phyloP scores from a whole-genome alignment of 2,329 filamentous ascomycete genomes.

The Penicillium polonicum region DNA sequence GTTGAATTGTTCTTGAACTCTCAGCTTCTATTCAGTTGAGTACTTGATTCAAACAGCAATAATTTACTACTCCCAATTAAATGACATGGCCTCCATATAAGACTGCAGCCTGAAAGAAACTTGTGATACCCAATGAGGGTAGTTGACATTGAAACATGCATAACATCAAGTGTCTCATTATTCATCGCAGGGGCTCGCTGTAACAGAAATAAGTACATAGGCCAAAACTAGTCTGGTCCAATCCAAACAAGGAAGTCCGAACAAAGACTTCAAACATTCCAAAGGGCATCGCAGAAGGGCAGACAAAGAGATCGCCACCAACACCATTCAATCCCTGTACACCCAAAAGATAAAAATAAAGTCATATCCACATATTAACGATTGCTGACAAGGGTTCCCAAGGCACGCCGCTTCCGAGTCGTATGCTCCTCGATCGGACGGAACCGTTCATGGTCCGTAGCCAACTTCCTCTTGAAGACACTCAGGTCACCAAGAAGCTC shows the following conservation, averaged over 20 bases:
- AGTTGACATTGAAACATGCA: constrained; percentile 15
- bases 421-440: constrained; percentile 27
- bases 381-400: constrained; percentile 33
- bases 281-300: constrained; percentile 1
- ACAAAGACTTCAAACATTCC: constrained; percentile 1
- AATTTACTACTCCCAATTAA: background rate
- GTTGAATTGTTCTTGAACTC: background rate
- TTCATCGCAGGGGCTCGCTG: constrained; percentile 25
- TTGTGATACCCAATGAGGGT: constrained; percentile 2
- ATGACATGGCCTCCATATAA: background rate
- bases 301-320: constrained; percentile 17
- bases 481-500: constrained; percentile 76
- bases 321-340: constrained; percentile 18
- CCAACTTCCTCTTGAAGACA: constrained; percentile 80
- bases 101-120: constrained; percentile 4
- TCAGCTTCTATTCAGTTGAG: background rate
- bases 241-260: constrained; percentile 13
- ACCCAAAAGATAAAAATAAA: constrained; percentile 10
- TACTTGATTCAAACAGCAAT: background rate
- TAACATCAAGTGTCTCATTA: constrained; percentile 24
- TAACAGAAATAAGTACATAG: constrained; percentile 14
- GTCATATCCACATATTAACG: constrained; percentile 16
- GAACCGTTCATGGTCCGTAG: constrained; percentile 63
- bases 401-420: constrained; percentile 30
- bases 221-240: constrained; percentile 3